Evolutionary conservation across 192 early-diverging fungal species (phyloP).

Genomic region (Thamnidium elegans): DNA sequence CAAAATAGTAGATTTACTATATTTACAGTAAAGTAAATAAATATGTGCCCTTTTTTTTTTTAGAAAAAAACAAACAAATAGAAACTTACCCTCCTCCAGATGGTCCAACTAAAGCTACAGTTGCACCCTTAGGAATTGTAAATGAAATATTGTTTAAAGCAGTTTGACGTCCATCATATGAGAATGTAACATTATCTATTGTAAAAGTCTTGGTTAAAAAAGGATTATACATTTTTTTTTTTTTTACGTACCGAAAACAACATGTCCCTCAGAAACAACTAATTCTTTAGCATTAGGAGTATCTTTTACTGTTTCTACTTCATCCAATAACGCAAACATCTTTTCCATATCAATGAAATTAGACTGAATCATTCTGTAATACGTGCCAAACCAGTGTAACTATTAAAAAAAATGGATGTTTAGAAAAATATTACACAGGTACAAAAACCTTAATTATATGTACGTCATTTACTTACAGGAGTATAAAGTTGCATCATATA

Average conservation of each 20-base stretch:
- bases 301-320: slow-evolving; percentile 64
- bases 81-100: slow-evolving; percentile 59
- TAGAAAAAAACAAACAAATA: neutral
- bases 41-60: neutral
- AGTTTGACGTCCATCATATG: slow-evolving; percentile 63
- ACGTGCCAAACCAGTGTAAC: slow-evolving; percentile 88
- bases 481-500: slow-evolving; percentile 90
- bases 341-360: slow-evolving; percentile 97
- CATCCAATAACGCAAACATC: slow-evolving; percentile 84
- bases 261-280: slow-evolving; percentile 54
- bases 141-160: slow-evolving; percentile 73
- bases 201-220: neutral
- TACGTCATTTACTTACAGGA: slow-evolving; percentile 58
- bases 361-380: slow-evolving; percentile 92
- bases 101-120: slow-evolving; percentile 78
- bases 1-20: slow-evolving; percentile 68
- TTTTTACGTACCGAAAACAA: slow-evolving; percentile 58
- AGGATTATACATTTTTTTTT: neutral
- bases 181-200: slow-evolving; percentile 56
- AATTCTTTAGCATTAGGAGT: slow-evolving; percentile 57
- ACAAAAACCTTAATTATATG: slow-evolving; percentile 52
- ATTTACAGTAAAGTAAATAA: neutral
- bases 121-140: slow-evolving; percentile 63
- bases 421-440: slow-evolving; percentile 57
- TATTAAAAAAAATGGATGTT: slow-evolving; percentile 15